Percentiles rank a stretch among this genome's conserved stretches.
phyloP scores from a whole-genome alignment of 352 stramenopile genomes.

The Phytopythium chamaehyphon region DNA sequence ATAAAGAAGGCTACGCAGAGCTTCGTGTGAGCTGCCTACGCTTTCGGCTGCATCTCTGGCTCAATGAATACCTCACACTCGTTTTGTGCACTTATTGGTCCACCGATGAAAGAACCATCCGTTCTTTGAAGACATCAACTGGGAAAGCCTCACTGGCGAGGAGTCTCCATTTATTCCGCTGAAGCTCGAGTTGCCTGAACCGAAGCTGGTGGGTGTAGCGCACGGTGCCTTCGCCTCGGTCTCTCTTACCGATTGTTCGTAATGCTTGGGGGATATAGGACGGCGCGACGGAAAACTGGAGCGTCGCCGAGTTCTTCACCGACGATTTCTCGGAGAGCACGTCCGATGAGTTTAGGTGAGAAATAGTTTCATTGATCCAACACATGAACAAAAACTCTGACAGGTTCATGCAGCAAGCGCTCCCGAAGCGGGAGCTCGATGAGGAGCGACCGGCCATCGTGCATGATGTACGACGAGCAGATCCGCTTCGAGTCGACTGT shows the following conservation, averaged over 20 bases:
- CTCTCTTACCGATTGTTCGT: too few species aligned
- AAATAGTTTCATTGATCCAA: not conserved
- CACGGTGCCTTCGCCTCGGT: too few species aligned
- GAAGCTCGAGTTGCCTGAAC: slow-evolving; percentile 49
- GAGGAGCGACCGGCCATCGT: slow-evolving; percentile 43
- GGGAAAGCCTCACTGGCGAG: slow-evolving; percentile 51
- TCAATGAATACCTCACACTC: too few species aligned
- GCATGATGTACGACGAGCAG: slow-evolving; percentile 61
- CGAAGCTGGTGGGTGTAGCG: slow-evolving; percentile 36
- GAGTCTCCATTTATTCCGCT: slow-evolving; percentile 57
- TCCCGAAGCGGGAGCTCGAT: slow-evolving; percentile 67
- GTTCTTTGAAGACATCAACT: slow-evolving; percentile 81
- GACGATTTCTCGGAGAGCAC: slow-evolving; percentile 79
- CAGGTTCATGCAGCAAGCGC: slow-evolving; percentile 31
- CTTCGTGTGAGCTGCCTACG: slow-evolving; percentile 45
- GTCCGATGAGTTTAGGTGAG: slow-evolving; percentile 52
- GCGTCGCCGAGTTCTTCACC: slow-evolving; percentile 76
- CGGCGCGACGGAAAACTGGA: slow-evolving; percentile 72
- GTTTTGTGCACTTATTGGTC: too few species aligned
- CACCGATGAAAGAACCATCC: slow-evolving; percentile 76
- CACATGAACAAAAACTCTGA: too few species aligned
- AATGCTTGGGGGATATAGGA: too few species aligned
- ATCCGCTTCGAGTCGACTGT: slow-evolving; percentile 69
- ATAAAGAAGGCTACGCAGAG: slow-evolving; percentile 58
- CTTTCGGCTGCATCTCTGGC: too few species aligned